Percentiles rank a stretch among this genome's conserved stretches.
These are phyloP conservation scores for Capronia coronata DNA, from an alignment of 2,329 filamentous ascomycete species.

Conservation along the genomic window DNA sequence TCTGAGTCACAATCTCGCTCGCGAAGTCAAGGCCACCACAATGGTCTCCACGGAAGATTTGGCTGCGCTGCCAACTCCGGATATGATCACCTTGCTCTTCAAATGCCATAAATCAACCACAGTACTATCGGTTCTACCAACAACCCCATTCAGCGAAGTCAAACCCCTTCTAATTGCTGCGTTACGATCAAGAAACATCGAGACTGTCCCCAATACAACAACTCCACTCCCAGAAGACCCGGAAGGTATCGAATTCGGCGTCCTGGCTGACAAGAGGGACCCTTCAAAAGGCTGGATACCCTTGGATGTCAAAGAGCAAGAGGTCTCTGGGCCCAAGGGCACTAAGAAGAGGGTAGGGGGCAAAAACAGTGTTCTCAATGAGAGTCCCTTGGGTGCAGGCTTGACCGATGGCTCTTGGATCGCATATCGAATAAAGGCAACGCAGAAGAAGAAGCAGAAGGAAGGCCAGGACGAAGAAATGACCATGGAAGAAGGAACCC, in stretches of 20 bases:
- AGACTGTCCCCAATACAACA: constrained; percentile 34
- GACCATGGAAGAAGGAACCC: constrained; percentile 18
- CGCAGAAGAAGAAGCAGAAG: constrained; percentile 15
- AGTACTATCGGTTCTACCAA: constrained; percentile 58
- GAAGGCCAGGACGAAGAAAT: constrained; percentile 12
- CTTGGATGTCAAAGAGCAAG: constrained; percentile 34
- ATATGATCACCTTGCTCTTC: constrained; percentile 61
- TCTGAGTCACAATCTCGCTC: neutral
- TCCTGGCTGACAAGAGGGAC: constrained; percentile 45
- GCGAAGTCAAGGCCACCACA: constrained; percentile 1
- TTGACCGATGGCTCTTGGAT: constrained; percentile 37
- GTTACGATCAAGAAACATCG: constrained; percentile 43
- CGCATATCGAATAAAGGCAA: constrained; percentile 35
- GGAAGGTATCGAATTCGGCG: constrained; percentile 43
- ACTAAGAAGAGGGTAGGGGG: constrained; percentile 28
- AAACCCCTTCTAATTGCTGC: constrained; percentile 54
- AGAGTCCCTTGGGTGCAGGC: constrained; percentile 33
- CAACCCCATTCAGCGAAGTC: constrained; percentile 46
- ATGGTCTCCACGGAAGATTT: constrained; percentile 8
- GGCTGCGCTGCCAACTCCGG: constrained; percentile 33
- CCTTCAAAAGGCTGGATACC: constrained; percentile 45
- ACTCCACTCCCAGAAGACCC: constrained; percentile 35
- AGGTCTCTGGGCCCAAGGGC: constrained; percentile 28
- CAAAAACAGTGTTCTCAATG: constrained; percentile 32
- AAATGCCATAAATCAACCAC: constrained; percentile 67